A percentile compares a stretch with the other conserved stretches of the same genome.
These are phyloP conservation scores for Aspergillus carbonarius DNA, from an alignment of 2,329 filamentous ascomycete genomes.

Conservation along the genomic window DNA sequence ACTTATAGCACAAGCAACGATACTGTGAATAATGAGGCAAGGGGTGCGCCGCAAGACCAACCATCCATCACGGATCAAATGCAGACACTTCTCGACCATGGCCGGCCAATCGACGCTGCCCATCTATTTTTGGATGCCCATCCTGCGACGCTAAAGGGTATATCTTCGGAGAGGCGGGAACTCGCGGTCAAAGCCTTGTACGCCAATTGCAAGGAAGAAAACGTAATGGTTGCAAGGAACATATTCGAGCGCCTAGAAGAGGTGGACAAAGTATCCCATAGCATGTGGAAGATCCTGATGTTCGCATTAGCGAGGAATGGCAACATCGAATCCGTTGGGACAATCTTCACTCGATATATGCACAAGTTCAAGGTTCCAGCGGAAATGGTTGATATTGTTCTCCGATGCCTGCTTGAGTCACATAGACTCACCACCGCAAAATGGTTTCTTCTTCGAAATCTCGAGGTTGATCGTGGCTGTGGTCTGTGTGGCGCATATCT, in stretches of 20 bases:
- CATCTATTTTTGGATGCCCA: constrained; percentile 36
- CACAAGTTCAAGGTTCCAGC: constrained; percentile 30
- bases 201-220: constrained; percentile 37
- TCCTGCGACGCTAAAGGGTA: constrained; percentile 18
- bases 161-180: constrained; percentile 29
- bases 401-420: constrained; percentile 40
- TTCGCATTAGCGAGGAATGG: constrained; percentile 36
- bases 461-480: constrained; percentile 35
- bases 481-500: constrained; percentile 40
- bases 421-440: constrained; percentile 39
- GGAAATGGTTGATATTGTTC: constrained; percentile 35
- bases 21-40: neutral
- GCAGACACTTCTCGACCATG: constrained; percentile 25
- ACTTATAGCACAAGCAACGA: neutral
- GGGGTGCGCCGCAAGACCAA: neutral
- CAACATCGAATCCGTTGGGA: constrained; percentile 37
- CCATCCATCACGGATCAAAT: constrained; percentile 22
- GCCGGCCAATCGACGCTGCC: constrained; percentile 36
- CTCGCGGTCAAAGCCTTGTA: constrained; percentile 35
- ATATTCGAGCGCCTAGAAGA: constrained; percentile 37
- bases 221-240: constrained; percentile 39
- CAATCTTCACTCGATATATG: constrained; percentile 31
- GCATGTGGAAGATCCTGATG: constrained; percentile 41
- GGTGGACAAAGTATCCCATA: constrained; percentile 30
- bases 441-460: constrained; percentile 32